Base-by-base conservation (phyloP, 129 eudicot genomes). In the Smallanthus sonchifolius region DNA sequence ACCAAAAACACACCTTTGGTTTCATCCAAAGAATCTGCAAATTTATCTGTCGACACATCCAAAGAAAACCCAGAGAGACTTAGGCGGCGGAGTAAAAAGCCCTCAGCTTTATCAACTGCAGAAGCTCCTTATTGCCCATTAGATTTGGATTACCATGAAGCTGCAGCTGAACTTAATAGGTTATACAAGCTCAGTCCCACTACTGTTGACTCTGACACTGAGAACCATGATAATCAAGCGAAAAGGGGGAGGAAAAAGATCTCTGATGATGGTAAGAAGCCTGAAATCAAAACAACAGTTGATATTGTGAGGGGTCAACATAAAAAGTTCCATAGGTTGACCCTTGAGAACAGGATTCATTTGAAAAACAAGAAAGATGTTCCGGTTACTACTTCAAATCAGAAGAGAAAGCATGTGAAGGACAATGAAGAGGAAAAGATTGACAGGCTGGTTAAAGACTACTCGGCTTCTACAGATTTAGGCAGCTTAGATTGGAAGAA, bases 401-500 rank as follows among this genome's bases (percentile, higher is more conserved):
- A 19, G 79, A 80, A 71, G 78, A 85, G 80, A 75, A 91, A 82
- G 42, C 75, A 19, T 34, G 66, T 51, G 2, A 82, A 83, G 74
- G 75, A 75, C 66, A 87, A 69, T 54, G 87, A 91, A 44, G 80
- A 73, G 77, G 96, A 83, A 49, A 95, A 82, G 73, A 75, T 87
- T 55, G 79, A 88, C 70, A 84, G 81, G 79, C 82, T 95, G 73
- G 86, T 95, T 55, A 87, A 84, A 65, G 95, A 85, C n/a, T 77
- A 91, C 79, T 85, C 97, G 1, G 75, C 52, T 61, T 86, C 97
- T 34, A 77, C 91, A 4, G 86, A 91, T 55, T 80, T 91, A 67
- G 88, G 76, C 66, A 87, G 91, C 87, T 77, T 85, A 38, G 95
- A 95, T 63, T 95, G 99, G 99, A 95, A 88, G 86, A 95, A 82